phyloP scores from a whole-genome alignment of 805 yeast species.

The Metschnikowia sp. region DNA sequence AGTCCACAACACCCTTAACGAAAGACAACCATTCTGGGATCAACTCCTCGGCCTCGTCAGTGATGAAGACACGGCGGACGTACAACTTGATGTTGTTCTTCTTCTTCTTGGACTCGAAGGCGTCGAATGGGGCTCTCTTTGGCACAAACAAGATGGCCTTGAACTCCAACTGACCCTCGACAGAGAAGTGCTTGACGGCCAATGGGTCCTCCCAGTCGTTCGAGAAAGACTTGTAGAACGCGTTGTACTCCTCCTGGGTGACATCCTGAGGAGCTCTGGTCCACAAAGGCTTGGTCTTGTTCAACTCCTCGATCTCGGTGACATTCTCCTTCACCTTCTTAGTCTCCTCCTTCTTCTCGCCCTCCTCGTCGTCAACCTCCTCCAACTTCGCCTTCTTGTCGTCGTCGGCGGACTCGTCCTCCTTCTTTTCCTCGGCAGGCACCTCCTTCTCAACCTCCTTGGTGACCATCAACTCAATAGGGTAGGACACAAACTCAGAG shows the following conservation, averaged over 20 bases:
- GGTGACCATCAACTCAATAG: conserved; percentile 96
- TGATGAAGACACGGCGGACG: conserved; percentile 99
- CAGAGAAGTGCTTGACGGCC: conserved; percentile 99
- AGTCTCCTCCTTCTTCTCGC: conserved; percentile 63
- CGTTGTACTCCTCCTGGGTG: conserved; percentile 96
- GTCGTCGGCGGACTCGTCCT: conserved; percentile 43
- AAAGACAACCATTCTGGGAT: conserved; percentile 98
- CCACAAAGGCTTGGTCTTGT: conserved; percentile 99
- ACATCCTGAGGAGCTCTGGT: conserved; percentile 98
- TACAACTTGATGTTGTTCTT: conserved; percentile 97
- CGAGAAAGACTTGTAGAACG: conserved; percentile 98
- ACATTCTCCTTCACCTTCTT: conserved; percentile 91
- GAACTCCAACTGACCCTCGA: conserved; percentile 99
- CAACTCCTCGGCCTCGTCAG: conserved; percentile 98
- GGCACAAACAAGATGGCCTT: conserved; percentile 97
- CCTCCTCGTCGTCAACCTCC: conserved; percentile 62
- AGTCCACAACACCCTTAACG: conserved; percentile 98
- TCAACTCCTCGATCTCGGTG: conserved; percentile 95
- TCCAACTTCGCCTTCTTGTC: conserved; percentile 75
- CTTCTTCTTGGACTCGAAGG: conserved; percentile 98
- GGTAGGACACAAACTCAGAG: conserved; percentile 98
- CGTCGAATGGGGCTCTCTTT: conserved; percentile 98
- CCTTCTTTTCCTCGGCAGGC: conserved; percentile 72
- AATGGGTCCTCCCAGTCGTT: conserved; percentile 99
- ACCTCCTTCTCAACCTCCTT: conserved; percentile 99